Evolutionary conservation across 169 alveolate species (phyloP), one percentile per base, ranked within the genome.

Genomic region (Plasmodium chabaudi): DNA sequence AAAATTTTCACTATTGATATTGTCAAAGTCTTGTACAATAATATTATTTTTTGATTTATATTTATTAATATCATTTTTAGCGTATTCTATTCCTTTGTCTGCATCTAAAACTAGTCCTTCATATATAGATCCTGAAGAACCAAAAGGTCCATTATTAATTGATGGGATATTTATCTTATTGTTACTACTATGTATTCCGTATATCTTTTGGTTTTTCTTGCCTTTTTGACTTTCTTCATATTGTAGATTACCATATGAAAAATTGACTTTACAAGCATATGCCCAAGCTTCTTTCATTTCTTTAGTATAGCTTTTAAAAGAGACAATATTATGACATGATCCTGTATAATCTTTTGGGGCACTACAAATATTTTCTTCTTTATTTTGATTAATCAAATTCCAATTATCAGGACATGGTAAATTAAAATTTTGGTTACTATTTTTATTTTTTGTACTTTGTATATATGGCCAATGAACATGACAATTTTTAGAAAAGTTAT

Each of bases 211-310:
- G 12, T 7, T 59, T 57, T 9, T 9, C 1, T 1, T 21, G 1
- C 25, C 25, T 21, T 21, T 21, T 21, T 21, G 25, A 21, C 25
- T 21, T 21, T 21, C 25, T 1, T 21, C 25, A 21, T 21, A 21
- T 21, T 21, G 25, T 21, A 21, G 25, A 21, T 17, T 21, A 7
- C 59, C 72, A 23, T 57, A 25, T 4, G 51, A 13, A 60, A 94
- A 94, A 25, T 59, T 56, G 7, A 53, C 92, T 42, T 89, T 70
- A 39, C 96, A 94, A 17, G 84, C 70, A 34, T 49, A 67, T 9
- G 95, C 89, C 96, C 96, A 94, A 9, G 94, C 65, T 59, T 82
- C 91, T 87, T 92, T 94, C 72, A 82, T 91, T 34, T 73, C 77
- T n/a, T 65, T 42, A 7, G 89, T 90, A 49, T 84, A 92, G 51